Evolutionary conservation across 2,329 filamentous ascomycete species (phyloP), one percentile per base, ranked within the genome.

Genomic region (Fusarium domesticum): DNA sequence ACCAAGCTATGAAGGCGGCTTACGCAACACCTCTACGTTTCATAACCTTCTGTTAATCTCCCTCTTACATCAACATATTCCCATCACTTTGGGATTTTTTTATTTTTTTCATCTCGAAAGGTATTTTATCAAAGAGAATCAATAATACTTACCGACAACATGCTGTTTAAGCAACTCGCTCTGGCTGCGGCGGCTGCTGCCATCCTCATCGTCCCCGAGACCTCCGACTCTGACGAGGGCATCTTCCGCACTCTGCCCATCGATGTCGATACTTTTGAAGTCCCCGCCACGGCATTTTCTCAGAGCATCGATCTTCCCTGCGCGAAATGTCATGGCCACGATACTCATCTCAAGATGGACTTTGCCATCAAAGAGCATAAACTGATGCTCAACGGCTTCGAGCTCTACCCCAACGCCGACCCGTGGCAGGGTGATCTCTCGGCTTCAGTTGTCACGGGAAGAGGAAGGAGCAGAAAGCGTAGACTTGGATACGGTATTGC

Each of bases 311-410:
- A 71, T 34, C 56, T 84, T 30, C 69, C 75, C 47, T 84, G 81
- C 58, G 67, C 70, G 16, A 73, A 74, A 49, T 84, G 81, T 58
- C 71, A 72, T 10, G 70, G 77, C 42, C 56, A 53, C 25, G 54
- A 70, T 44, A 69, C 66, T 58, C 68, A 73, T 42, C 64, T 84
- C 44, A 67, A 74, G 51, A 67, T 86, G 31, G 71, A 76, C 55
- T 78, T 86, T 56, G 67, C 62, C 45, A 62, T 85, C 49, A 71
- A 77, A 14, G 68, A 67, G 37, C 58, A 60, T 45, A 69, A 67
- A 33, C 68, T 87, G 18, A 59, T 78, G 30, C 57, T 85, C 45
- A 85, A 85, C 63, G 78, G 75, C 45, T 75, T 77, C 48, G 75
- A 80, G 56, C 68, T 86, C 15, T 86, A 82, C 54, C 78, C 78